Evolutionary conservation across 2,329 filamentous ascomycete genomes (phyloP).

Genomic region (Metarhizium sp.): DNA sequence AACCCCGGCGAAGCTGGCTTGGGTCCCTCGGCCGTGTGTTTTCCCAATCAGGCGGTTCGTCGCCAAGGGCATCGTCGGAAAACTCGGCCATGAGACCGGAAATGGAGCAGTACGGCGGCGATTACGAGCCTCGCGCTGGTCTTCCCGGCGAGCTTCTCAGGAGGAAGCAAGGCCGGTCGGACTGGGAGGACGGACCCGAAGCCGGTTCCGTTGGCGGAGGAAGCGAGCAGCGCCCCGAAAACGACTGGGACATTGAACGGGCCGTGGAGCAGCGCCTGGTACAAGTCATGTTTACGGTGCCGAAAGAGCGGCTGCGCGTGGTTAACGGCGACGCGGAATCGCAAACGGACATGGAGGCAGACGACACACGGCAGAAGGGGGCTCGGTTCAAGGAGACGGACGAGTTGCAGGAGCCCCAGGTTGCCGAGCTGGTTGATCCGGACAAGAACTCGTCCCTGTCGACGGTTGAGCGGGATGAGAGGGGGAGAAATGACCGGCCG

Average conservation of each 20-base stretch:
- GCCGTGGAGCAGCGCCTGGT: constrained; percentile 63
- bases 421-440: constrained; percentile 33
- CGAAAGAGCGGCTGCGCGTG: constrained; percentile 76
- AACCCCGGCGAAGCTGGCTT: constrained; percentile 53
- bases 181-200: constrained; percentile 34
- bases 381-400: not conserved
- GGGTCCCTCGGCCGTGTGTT: constrained; percentile 60
- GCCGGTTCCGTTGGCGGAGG: constrained; percentile 18
- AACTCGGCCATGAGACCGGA: constrained; percentile 21
- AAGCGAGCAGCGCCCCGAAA: constrained; percentile 34
- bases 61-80: constrained; percentile 5
- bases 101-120: constrained; percentile 23
- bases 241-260: constrained; percentile 70
- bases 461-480: not conserved
- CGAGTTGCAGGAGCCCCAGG: constrained; percentile 16
- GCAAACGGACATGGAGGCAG: not conserved
- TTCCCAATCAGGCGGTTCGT: constrained; percentile 27
- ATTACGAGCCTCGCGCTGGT: constrained; percentile 35
- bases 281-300: constrained; percentile 89
- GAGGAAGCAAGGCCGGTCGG: constrained; percentile 45
- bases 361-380: constrained; percentile 1
- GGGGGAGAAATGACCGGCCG: not conserved
- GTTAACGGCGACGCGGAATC: constrained; percentile 64
- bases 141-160: constrained; percentile 40
- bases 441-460: not conserved